These are phyloP conservation scores for Aspergillus coremiiformis DNA, from an alignment of 495 filamentous ascomycete genomes.

Conservation along the genomic window DNA sequence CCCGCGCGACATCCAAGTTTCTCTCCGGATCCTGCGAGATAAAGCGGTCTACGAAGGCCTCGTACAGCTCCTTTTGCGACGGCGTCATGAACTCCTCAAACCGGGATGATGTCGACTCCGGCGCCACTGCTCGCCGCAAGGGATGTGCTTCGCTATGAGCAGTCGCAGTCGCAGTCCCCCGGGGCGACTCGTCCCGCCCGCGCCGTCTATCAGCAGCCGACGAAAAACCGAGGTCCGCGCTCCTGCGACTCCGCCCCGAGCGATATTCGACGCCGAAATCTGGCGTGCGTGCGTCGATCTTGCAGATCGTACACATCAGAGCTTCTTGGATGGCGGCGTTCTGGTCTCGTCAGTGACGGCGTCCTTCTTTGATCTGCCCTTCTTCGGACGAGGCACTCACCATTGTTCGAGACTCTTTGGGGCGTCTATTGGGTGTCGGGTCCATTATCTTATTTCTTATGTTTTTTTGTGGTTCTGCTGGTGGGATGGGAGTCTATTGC, in stretches of 20 bases:
- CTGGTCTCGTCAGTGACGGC: not conserved
- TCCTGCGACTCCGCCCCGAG: too few species aligned
- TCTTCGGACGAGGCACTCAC: not conserved
- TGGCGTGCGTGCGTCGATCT: slow-evolving; percentile 12
- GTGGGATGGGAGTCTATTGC: not conserved
- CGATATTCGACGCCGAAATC: slow-evolving; percentile 13
- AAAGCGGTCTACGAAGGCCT: slow-evolving; percentile 7
- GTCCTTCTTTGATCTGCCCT: not conserved
- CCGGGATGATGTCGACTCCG: too few species aligned
- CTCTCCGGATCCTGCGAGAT: slow-evolving; percentile 8
- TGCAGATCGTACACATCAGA: slow-evolving; percentile 24
- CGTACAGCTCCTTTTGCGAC: slow-evolving; percentile 18
- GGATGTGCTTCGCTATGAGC: too few species aligned
- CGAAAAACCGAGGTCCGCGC: too few species aligned
- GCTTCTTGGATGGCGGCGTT: slow-evolving; percentile 25
- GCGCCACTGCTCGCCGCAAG: too few species aligned
- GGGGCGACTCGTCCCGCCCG: too few species aligned
- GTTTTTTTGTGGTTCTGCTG: not conserved
- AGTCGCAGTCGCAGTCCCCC: too few species aligned
- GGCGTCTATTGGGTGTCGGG: too few species aligned
- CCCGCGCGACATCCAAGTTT: slow-evolving; percentile 22
- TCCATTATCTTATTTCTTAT: too few species aligned
- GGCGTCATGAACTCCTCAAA: slow-evolving; percentile 18
- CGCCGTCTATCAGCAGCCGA: too few species aligned
- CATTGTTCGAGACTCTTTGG: too few species aligned